These are phyloP conservation scores for Solanum dulcamara DNA, from an alignment of 257 asterid species.

Conservation along the genomic window DNA sequence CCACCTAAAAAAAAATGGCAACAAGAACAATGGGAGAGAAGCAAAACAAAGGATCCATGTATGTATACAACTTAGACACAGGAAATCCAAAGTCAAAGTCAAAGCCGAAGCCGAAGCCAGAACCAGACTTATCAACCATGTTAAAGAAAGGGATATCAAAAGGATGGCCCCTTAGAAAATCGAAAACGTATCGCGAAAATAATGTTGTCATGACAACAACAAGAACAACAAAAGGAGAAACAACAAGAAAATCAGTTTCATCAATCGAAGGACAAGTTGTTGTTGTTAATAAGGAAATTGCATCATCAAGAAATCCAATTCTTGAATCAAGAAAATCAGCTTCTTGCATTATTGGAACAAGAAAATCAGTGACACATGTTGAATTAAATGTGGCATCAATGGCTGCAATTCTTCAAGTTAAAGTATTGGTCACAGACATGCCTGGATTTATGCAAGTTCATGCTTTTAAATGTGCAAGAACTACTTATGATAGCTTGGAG, in stretches of 20 bases:
- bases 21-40: constrained; percentile 6
- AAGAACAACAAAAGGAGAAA: background rate
- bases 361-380: constrained; percentile 33
- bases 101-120: background rate
- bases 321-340: constrained; percentile 23
- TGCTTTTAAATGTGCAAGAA: constrained; percentile 57
- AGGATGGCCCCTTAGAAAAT: constrained; percentile 33
- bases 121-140: constrained; percentile 6
- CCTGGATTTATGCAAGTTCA: constrained; percentile 69
- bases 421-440: constrained; percentile 59
- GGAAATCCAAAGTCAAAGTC: constrained; percentile 1
- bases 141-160: constrained; percentile 12
- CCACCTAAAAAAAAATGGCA: constrained; percentile 15
- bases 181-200: constrained; percentile 39
- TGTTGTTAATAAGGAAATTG: background rate
- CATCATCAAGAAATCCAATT: background rate
- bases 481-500: constrained; percentile 41
- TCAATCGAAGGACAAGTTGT: background rate
- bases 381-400: constrained; percentile 32
- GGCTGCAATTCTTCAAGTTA: constrained; percentile 41
- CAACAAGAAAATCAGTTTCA: constrained; percentile 21
- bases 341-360: constrained; percentile 1
- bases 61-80: constrained; percentile 34
- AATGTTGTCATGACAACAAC: background rate
- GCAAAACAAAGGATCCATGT: constrained; percentile 31